These are phyloP conservation scores for Elongisporangium senticosum DNA, from an alignment of 352 stramenopile genomes.

Conservation along the genomic window DNA sequence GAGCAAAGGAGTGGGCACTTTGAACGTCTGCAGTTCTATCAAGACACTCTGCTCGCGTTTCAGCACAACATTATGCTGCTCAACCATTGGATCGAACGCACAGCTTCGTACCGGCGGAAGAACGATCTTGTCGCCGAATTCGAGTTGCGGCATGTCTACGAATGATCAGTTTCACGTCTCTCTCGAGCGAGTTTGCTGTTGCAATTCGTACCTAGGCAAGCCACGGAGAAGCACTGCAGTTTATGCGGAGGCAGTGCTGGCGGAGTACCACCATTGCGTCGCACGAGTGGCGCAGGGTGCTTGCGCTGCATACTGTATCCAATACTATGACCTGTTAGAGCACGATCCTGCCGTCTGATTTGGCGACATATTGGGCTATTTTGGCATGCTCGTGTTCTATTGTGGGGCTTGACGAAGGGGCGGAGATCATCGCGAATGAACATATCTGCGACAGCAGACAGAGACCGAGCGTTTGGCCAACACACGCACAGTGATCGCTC, in stretches of 20 bases:
- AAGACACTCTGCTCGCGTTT: slow-evolving; percentile 28
- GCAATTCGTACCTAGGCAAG: slow-evolving; percentile 30
- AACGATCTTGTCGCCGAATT: slow-evolving; percentile 66
- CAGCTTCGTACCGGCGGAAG: slow-evolving; percentile 28
- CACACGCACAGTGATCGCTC: neutral
- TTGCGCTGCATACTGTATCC: slow-evolving; percentile 3
- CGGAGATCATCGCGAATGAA: neutral
- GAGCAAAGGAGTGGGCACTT: slow-evolving; percentile 43
- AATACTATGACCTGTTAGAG: neutral
- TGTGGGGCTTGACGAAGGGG: neutral
- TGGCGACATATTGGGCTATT: neutral
- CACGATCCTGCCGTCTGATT: neutral
- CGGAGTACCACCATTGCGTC: neutral
- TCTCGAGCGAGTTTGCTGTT: neutral
- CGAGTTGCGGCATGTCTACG: slow-evolving; percentile 51
- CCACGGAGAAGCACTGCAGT: slow-evolving; percentile 57
- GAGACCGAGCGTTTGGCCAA: neutral
- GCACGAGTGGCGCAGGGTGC: neutral
- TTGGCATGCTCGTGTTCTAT: neutral
- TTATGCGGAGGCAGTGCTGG: slow-evolving; percentile 19
- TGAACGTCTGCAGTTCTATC: slow-evolving; percentile 46
- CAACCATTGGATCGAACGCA: neutral
- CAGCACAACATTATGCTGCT: neutral
- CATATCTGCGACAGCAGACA: neutral
- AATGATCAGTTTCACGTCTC: neutral